These are phyloP conservation scores for Pichia thaimueangensis DNA, from an alignment of 805 yeast species.

Conservation along the genomic window DNA sequence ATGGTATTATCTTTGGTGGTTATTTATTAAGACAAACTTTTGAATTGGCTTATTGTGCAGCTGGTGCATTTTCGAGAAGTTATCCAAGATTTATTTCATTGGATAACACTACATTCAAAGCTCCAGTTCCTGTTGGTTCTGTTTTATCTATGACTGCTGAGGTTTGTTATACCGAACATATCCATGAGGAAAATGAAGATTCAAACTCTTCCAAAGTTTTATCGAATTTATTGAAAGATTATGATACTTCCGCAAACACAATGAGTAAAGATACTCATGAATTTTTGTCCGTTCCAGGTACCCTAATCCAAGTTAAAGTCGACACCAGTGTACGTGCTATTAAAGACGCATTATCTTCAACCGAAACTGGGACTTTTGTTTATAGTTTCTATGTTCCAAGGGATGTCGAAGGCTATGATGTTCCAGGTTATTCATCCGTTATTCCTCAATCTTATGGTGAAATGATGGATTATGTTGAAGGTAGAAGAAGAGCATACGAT, in stretches of 20 bases:
- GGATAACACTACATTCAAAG: constrained; percentile 85
- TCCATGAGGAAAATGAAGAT: constrained; percentile 35
- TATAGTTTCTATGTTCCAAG: constrained; percentile 83
- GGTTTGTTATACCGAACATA: constrained; percentile 81
- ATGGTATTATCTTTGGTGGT: constrained; percentile 94
- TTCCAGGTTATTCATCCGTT: constrained; percentile 66
- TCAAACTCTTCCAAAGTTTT: constrained; percentile 22
- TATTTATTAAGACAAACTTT: constrained; percentile 87
- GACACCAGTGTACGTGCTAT: constrained; percentile 71
- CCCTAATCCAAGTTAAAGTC: constrained; percentile 83
- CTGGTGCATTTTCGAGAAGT: constrained; percentile 81
- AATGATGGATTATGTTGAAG: constrained; percentile 88
- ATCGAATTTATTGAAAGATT: constrained; percentile 34
- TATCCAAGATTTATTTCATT: constrained; percentile 85
- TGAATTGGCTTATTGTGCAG: constrained; percentile 88
- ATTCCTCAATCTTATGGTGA: constrained; percentile 84
- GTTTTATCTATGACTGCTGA: constrained; percentile 77
- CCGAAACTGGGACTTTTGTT: constrained; percentile 80
- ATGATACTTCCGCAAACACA: constrained; percentile 53
- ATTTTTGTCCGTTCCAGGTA: constrained; percentile 70
- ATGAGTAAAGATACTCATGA: constrained; percentile 46
- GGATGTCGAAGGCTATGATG: constrained; percentile 34
- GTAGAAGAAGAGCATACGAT: constrained; percentile 81
- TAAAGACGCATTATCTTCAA: constrained; percentile 44
- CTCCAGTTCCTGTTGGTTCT: constrained; percentile 94